Percentiles rank a stretch among this genome's conserved stretches.
Evolutionary conservation across 352 stramenopile species (phyloP).

Genomic region (Thalassiosira ordinaria): DNA sequence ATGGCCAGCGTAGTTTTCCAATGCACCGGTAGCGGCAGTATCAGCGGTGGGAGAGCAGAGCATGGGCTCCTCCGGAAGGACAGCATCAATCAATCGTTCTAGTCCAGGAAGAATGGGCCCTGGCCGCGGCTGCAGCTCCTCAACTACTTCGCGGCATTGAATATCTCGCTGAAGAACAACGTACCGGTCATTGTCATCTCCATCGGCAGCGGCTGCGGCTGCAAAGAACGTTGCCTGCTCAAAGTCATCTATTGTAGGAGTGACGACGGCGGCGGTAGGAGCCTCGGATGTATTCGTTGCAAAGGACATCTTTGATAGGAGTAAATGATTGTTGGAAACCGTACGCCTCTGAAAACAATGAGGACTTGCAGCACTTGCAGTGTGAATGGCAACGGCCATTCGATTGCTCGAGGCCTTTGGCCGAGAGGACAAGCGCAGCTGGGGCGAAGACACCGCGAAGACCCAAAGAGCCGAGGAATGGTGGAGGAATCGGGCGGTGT

Average conservation of each 20-base stretch:
- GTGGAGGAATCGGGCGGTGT: too few relatives aligned
- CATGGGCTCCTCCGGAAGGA: constrained; percentile 11
- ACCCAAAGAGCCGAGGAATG: too few relatives aligned
- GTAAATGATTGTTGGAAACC: not conserved
- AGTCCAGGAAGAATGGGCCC: constrained; percentile 2
- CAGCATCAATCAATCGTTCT: constrained; percentile 17
- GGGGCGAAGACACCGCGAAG: too few relatives aligned
- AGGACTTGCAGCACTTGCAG: too few relatives aligned
- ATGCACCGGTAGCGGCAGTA: not conserved
- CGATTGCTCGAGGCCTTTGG: too few relatives aligned
- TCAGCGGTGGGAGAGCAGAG: constrained; percentile 12
- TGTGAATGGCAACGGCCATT: too few relatives aligned
- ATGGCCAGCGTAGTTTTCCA: constrained; percentile 5
- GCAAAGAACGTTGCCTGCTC: constrained; percentile 19
- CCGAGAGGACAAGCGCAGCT: too few relatives aligned
- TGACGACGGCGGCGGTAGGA: constrained; percentile 28
- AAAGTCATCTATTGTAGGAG: constrained; percentile 40
- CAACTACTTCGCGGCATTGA: too few relatives aligned
- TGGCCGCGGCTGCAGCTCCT: not conserved
- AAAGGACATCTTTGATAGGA: constrained; percentile 7
- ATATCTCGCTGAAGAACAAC: too few relatives aligned
- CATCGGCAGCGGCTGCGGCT: not conserved
- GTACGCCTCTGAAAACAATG: too few relatives aligned
- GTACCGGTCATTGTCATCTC: too few relatives aligned
- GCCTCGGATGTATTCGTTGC: not conserved